These are phyloP conservation scores for Barnettozyma sucrosica DNA, from an alignment of 805 yeast species.

Conservation along the genomic window DNA sequence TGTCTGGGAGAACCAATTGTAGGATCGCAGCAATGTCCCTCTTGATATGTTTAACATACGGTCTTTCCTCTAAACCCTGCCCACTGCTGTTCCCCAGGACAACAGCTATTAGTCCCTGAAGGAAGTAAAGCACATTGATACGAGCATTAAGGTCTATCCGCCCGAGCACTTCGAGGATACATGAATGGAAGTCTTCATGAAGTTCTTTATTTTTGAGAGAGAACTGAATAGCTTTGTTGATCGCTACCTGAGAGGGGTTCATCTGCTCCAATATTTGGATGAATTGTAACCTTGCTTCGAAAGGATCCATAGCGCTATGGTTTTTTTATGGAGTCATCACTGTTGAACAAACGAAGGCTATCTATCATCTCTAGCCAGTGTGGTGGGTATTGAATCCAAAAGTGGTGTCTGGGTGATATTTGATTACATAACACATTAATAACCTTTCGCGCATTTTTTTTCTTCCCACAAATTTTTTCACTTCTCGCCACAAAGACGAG, in stretches of 20 bases:
- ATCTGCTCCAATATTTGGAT: constrained; percentile 57
- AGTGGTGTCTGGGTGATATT: constrained; percentile 2
- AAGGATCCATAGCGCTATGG: constrained; percentile 67
- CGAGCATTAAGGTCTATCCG: constrained; percentile 52
- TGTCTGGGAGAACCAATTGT: constrained; percentile 32
- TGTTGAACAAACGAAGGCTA: neutral
- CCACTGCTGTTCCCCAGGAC: constrained; percentile 16
- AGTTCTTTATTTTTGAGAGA: constrained; percentile 52
- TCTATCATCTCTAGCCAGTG: no score
- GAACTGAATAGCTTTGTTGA: constrained; percentile 30
- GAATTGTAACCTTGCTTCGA: constrained; percentile 78
- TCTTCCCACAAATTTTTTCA: constrained; percentile 4
- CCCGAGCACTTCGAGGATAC: constrained; percentile 55
- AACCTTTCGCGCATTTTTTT: neutral
- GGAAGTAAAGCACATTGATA: constrained; percentile 61
- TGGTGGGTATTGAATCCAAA: no score
- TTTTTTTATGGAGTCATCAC: neutral
- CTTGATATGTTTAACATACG: constrained; percentile 25
- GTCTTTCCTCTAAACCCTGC: constrained; percentile 4
- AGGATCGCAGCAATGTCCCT: constrained; percentile 31
- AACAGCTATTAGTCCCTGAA: constrained; percentile 52
- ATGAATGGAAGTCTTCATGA: constrained; percentile 63
- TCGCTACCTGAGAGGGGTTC: constrained; percentile 54
- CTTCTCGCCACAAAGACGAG: neutral
- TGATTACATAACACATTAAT: neutral